Evolutionary conservation across 768 basidiomycete species (phyloP), one percentile per base, ranked within the genome.

Genomic region (Albatrellus ellisii): DNA sequence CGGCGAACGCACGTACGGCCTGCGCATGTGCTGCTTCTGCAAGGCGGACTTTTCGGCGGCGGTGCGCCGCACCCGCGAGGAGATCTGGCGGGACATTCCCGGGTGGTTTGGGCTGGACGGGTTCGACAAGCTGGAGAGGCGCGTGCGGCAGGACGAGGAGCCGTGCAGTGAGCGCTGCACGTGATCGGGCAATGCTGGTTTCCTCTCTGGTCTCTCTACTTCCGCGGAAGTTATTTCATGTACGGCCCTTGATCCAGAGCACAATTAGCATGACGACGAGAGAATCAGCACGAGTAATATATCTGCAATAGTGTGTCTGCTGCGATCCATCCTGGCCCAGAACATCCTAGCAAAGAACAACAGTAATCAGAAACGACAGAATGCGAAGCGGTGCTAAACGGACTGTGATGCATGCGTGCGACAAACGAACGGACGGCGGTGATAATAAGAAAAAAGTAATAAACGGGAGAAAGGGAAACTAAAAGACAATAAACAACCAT

Each of bases 11-110:
- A 74, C 68, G 63, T 84, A 72, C 54, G 61, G 51, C 47, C 55
- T 58, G 20, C 63, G 54, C 59, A 74, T 68, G 63, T 84, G 73
- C 54, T 60, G 51, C 48, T 55, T 58, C 46, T 78, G 65, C 47
- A 71, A 70, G 56, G 54, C 57, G 24, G 72, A 72, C 40, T 72
- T 78, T 53, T 54, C 59, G 41, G 57, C 54, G 2, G 55, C 55
- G 12, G 60, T 66, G 0, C 54, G 54, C 39, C 66, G 62, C 29
- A 73, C 75, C 37, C 55, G 78, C 45, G 66, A 70, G 55, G 74
- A 74, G 50, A 72, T 78, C 27, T 84, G 81, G 81, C 54, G 49
- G 7, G 50, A 65, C 47, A 60, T 84, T 28, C 79, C 79, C 9
- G 57, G 55, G 31, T 83, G 78, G 79, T 83, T 84, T 56, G 75